Percentiles rank a stretch among this genome's conserved stretches.
Evolutionary conservation across 2,329 filamentous ascomycete genomes (phyloP).

Genomic region (Pseudogymnoascus sp.): DNA sequence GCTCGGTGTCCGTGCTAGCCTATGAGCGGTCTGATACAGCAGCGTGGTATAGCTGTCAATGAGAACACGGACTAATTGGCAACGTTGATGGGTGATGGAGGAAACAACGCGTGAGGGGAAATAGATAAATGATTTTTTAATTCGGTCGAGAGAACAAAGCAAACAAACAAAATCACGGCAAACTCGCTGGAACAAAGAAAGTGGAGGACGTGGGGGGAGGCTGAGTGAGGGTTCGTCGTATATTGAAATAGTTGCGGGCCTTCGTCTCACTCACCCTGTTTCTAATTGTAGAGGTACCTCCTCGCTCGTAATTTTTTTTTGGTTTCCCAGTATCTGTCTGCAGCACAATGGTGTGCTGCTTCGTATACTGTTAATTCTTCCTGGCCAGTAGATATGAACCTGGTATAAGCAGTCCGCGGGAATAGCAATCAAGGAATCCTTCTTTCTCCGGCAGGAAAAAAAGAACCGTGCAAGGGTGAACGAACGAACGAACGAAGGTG

Average conservation of each 20-base stretch:
- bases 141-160: not conserved
- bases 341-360: not conserved
- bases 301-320: not conserved
- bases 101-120: not conserved
- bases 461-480: not conserved
- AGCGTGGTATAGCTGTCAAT: not conserved
- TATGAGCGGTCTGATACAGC: not conserved
- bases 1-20: not conserved
- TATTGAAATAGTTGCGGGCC: constrained; percentile 4
- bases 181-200: not conserved
- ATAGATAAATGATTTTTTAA: not conserved
- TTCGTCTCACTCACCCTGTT: constrained; percentile 5
- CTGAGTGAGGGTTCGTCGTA: not conserved
- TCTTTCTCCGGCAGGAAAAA: not conserved
- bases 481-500: not conserved
- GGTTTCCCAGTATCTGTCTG: not conserved
- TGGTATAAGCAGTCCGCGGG: not conserved
- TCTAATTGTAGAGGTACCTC: constrained; percentile 1
- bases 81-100: not conserved
- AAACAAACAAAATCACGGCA: not conserved
- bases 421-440: not conserved
- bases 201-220: not conserved
- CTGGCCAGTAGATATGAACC: not conserved
- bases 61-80: not conserved
- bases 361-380: not conserved